Percentiles rank a stretch among this genome's conserved stretches.
Conservation (phyloP, 495 filamentous ascomycete genomes). For the Daldinia childiae region DNA sequence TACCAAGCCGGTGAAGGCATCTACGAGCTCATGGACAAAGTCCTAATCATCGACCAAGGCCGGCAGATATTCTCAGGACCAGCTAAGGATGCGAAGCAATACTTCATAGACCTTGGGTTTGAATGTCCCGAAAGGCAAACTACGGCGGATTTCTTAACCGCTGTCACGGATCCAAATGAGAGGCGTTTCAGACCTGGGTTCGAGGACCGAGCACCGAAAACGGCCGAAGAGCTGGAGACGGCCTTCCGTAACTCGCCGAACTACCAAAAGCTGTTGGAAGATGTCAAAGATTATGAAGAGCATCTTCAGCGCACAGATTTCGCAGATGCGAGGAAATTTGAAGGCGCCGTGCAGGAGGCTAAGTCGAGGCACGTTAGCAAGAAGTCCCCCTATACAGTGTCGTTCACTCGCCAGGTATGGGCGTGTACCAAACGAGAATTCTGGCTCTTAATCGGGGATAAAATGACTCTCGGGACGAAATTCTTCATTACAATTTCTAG, state of each 20-base stretch:
- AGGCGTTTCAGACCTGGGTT: conserved; percentile 70
- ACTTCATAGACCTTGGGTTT: conserved; percentile 72
- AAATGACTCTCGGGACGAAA: conserved; percentile 76
- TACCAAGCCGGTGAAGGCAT: conserved; percentile 88
- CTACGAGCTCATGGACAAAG: conserved; percentile 82
- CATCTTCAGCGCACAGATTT: conserved; percentile 57
- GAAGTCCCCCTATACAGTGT: conserved; percentile 76
- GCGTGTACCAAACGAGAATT: conserved; percentile 79
- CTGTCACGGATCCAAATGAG: conserved; percentile 73
- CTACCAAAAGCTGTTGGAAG: conserved; percentile 58
- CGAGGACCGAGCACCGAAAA: conserved; percentile 74
- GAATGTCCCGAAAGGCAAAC: conserved; percentile 66
- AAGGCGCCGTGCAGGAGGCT: conserved; percentile 71
- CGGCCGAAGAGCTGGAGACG: conserved; percentile 73
- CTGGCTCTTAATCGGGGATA: conserved; percentile 79
- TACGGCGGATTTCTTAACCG: conserved; percentile 78
- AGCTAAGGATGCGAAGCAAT: conserved; percentile 66
- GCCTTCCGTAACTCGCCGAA: conserved; percentile 68
- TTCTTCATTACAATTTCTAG: conserved; percentile 80
- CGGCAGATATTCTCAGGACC: conserved; percentile 75
- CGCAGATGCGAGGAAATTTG: conserved; percentile 74
- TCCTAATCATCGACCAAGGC: conserved; percentile 73
- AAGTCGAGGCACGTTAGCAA: conserved; percentile 74
- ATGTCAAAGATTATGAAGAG: conserved; percentile 60
- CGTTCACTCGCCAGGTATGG: conserved; percentile 71